These are phyloP conservation scores for Colletotrichum trifolii DNA, from an alignment of 2,329 filamentous ascomycete species.

Conservation along the genomic window DNA sequence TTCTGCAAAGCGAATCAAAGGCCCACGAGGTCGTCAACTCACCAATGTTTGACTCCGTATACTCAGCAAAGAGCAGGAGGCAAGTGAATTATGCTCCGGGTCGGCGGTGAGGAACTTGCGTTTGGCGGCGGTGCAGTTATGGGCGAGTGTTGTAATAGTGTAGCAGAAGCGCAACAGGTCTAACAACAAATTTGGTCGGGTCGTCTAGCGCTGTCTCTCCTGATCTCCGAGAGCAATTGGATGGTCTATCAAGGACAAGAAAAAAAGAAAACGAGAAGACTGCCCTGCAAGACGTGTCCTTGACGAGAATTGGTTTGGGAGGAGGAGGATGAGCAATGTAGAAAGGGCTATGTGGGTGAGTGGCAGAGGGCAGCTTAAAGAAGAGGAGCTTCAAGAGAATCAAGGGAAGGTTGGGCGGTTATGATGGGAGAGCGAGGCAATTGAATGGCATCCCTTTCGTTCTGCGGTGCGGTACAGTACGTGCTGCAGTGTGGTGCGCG, in stretches of 20 bases:
- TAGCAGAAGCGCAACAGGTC: constrained; percentile 5
- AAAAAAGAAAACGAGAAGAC: constrained; percentile 36
- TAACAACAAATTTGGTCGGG: constrained; percentile 4
- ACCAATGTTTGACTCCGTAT: constrained; percentile 45
- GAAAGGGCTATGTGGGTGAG: constrained; percentile 1
- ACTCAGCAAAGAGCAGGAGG: constrained; percentile 55
- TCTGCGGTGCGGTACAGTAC: constrained; percentile 7
- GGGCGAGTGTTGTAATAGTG: constrained; percentile 1
- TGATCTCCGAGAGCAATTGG: constrained; percentile 32
- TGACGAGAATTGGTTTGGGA: constrained; percentile 25
- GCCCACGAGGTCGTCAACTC: not conserved
- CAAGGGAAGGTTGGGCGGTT: constrained; percentile 35
- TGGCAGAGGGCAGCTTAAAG: constrained; percentile 37
- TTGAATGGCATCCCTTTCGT: constrained; percentile 35
- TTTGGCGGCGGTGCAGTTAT: constrained; percentile 5
- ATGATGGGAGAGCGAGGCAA: constrained; percentile 33
- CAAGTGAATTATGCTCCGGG: constrained; percentile 33
- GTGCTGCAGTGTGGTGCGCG: too few species aligned
- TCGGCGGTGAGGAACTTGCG: constrained; percentile 14
- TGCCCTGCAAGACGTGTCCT: constrained; percentile 31
- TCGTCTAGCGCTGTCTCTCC: constrained; percentile 32
- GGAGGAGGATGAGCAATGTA: constrained; percentile 1
- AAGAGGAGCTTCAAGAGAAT: constrained; percentile 21
- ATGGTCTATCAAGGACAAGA: constrained; percentile 36
- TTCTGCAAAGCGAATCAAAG: not conserved